These are phyloP conservation scores for Linanthus parryae DNA, from an alignment of 148 eudicot genomes.

Conservation along the genomic window DNA sequence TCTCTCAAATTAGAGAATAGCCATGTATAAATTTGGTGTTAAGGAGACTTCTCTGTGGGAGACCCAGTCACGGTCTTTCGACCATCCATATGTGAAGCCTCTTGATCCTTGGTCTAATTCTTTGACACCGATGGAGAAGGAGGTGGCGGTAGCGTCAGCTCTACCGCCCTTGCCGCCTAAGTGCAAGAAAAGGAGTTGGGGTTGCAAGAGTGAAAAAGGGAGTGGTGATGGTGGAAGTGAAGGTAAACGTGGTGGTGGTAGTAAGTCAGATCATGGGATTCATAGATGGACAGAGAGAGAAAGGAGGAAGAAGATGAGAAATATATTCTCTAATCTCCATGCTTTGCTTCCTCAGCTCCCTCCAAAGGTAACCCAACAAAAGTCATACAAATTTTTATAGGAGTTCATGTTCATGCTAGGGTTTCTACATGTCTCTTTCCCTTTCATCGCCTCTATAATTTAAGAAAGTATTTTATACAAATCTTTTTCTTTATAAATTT, in stretches of 20 bases:
- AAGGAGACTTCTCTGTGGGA: constrained; percentile 20
- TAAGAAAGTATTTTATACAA: too few relatives aligned
- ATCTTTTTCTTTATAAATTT: too few relatives aligned
- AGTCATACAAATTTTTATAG: not conserved
- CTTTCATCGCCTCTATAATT: too few relatives aligned
- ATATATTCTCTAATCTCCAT: constrained; percentile 57
- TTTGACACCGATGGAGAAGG: constrained; percentile 14
- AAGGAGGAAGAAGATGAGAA: constrained; percentile 84
- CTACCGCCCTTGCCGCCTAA: not conserved
- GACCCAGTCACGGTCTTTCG: constrained; percentile 18
- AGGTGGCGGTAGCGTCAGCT: too few relatives aligned
- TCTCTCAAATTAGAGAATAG: too few relatives aligned
- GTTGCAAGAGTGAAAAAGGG: not conserved
- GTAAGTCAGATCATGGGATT: constrained; percentile 31
- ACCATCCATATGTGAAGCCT: constrained; percentile 11
- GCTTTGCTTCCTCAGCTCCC: constrained; percentile 61
- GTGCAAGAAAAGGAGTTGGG: not conserved
- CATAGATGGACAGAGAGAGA: constrained; percentile 79
- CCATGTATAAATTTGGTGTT: constrained; percentile 19
- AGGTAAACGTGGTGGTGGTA: constrained; percentile 10
- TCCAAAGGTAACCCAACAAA: constrained; percentile 38
- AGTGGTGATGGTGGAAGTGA: not conserved
- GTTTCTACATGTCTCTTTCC: too few relatives aligned
- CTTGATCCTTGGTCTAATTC: constrained; percentile 12
- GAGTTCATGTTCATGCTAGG: not conserved